Percentiles rank a stretch among this genome's conserved stretches.
phyloP scores from a whole-genome alignment of 2,329 filamentous ascomycete genomes.

The Ascosphaera apis region DNA sequence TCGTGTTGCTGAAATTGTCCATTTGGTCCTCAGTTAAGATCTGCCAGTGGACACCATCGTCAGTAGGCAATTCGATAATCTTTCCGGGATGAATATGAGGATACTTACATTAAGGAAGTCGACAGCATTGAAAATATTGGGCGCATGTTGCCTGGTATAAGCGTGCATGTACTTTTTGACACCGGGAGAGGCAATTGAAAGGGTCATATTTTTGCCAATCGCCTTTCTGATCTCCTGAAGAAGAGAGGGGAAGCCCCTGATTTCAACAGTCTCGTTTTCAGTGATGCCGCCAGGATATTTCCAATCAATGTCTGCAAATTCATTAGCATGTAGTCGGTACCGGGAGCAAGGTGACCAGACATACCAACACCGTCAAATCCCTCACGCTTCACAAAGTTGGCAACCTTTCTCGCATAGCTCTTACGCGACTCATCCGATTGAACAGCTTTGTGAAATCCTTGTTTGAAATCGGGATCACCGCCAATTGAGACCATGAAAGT shows the following conservation, averaged over 20 bases:
- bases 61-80: not conserved
- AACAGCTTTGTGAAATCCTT: conserved; percentile 34
- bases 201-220: conserved; percentile 33
- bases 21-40: conserved; percentile 53
- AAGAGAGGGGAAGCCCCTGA: conserved; percentile 37
- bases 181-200: conserved; percentile 46
- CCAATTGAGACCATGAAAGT: conserved; percentile 43
- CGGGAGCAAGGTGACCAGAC: conserved; percentile 5
- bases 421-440: conserved; percentile 27
- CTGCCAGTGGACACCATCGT: not conserved
- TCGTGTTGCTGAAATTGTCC: conserved; percentile 41
- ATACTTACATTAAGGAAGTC: conserved; percentile 36
- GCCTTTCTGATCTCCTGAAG: conserved; percentile 33
- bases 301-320: conserved; percentile 39
- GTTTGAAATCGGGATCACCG: conserved; percentile 39
- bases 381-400: conserved; percentile 34
- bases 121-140: conserved; percentile 34
- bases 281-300: conserved; percentile 33
- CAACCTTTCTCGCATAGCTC: conserved; percentile 40
- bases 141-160: conserved; percentile 33
- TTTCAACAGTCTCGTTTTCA: conserved; percentile 22
- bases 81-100: not conserved
- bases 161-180: conserved; percentile 42
- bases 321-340: not conserved
- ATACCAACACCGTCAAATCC: conserved; percentile 41